Evolutionary conservation across 2,329 filamentous ascomycete species (phyloP), one percentile per base, ranked within the genome.

Genomic region (Xylaria sp.): DNA sequence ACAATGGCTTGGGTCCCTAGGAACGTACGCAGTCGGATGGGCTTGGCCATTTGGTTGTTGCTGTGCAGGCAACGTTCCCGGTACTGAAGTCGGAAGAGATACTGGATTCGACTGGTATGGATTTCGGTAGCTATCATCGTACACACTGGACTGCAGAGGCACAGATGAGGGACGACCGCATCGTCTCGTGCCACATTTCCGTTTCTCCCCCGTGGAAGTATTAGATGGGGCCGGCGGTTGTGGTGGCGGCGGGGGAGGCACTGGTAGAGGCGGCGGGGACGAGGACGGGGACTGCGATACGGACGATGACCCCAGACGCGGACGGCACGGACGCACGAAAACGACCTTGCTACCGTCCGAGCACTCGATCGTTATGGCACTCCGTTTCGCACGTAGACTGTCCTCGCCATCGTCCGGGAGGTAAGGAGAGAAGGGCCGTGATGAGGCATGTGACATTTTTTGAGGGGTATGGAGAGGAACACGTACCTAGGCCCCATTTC

Each of bases 301-400:
- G 11, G 55, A 35, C 3, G 34, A 13, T 8, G 30, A 55, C 13
- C 35, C 35, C 6, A 50, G 56, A 2, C 19, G 53, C n/a, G 51
- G 48, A 48, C 35, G 59, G 5, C 46, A 11, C 1, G 57, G 52
- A 18, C 55, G 42, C 3, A 58, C 2, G n/a, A 63, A 52, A 44
- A 59, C 46, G 13, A 61, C 49, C 13, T 39, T 44, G 19, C 39
- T 39, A 4, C 59, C 63, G 37, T 63, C 61, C 4, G 61, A 57
- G 34, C 49, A 61, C 3, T 59, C 52, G 30, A 65, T 58, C 13
- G 35, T 55, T 13, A 65, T 30, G 13, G 54, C 55, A 18, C 57
- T 63, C 13, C 55, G 61, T 18, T 57, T 55, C 39, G 54, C 46
- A 9, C 50, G 44, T 7, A 57, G 55, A 35, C 2, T 7, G 4